phyloP scores from a whole-genome alignment of 2,329 filamentous ascomycete genomes.

The Cryphonectria carpinicola region DNA sequence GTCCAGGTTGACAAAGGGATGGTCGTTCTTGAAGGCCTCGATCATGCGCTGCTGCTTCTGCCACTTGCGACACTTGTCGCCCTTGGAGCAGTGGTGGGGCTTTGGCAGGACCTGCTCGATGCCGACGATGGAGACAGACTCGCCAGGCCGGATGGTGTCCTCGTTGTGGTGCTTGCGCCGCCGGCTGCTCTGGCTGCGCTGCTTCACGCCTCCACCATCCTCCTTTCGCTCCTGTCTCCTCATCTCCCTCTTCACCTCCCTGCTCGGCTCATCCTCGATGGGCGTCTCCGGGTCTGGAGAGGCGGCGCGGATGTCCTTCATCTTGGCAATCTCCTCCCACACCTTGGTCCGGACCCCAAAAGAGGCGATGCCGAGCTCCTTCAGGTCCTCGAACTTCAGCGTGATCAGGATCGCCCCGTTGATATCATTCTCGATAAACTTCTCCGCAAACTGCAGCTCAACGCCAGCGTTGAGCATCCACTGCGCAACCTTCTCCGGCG shows the following conservation, averaged over 20 bases:
- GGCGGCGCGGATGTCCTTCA: conserved; percentile 60
- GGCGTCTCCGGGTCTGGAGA: conserved; percentile 61
- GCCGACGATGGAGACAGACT: conserved; percentile 88
- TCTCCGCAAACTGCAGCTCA: conserved; percentile 76
- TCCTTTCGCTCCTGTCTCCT: conserved; percentile 43
- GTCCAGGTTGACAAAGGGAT: conserved; percentile 67
- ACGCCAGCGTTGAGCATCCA: conserved; percentile 87
- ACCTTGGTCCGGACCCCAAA: conserved; percentile 80
- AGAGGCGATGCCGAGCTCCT: conserved; percentile 78
- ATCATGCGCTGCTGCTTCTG: conserved; percentile 79
- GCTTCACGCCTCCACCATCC: conserved; percentile 39
- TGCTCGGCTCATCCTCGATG: conserved; percentile 63
- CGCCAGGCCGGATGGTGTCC: conserved; percentile 74
- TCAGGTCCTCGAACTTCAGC: conserved; percentile 87
- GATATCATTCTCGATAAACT: conserved; percentile 91
- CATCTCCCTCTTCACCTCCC: conserved; percentile 52
- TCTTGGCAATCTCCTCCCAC: conserved; percentile 77
- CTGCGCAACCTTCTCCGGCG: conserved; percentile 75
- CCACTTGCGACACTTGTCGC: conserved; percentile 83
- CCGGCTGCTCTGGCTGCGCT: conserved; percentile 45
- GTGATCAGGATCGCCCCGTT: conserved; percentile 84
- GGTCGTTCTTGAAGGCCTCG: conserved; percentile 73
- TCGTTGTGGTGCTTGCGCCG: conserved; percentile 50
- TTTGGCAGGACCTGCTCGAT: conserved; percentile 89
- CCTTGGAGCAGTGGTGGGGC: conserved; percentile 82